Evolutionary conservation across 2,329 filamentous ascomycete genomes (phyloP).

Genomic region (Penicillium psychrosexuale): DNA sequence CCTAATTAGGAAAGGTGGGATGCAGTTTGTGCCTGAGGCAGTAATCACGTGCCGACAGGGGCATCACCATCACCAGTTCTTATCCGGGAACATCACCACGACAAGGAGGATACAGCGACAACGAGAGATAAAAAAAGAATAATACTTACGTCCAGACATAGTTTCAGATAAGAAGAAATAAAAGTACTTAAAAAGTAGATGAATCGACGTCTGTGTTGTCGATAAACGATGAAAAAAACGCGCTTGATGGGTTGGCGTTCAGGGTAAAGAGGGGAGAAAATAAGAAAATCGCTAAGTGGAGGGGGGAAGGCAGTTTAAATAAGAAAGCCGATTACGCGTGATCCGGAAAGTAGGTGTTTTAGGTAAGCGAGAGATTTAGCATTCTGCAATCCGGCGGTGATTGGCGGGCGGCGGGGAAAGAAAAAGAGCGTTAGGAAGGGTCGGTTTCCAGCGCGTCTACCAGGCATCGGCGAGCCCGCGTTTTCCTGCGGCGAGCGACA

Average conservation of each 20-base stretch:
- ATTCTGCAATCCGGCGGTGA: slow-evolving; percentile 31
- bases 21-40: slow-evolving; percentile 17
- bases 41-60: slow-evolving; percentile 27
- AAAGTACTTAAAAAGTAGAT: slow-evolving; percentile 15
- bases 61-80: slow-evolving; percentile 13
- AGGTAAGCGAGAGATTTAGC: slow-evolving; percentile 24
- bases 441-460: slow-evolving; percentile 35
- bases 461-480: slow-evolving; percentile 16
- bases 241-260: slow-evolving; percentile 8
- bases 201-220: not conserved
- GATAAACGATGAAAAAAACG: slow-evolving; percentile 18
- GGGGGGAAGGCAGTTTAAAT: slow-evolving; percentile 30
- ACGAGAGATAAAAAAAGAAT: slow-evolving; percentile 3
- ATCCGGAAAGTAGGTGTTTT: slow-evolving; percentile 21
- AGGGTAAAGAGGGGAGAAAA: slow-evolving; percentile 12
- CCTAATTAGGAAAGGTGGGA: slow-evolving; percentile 11
- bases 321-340: slow-evolving; percentile 32
- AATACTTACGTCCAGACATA: slow-evolving; percentile 45
- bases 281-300: slow-evolving; percentile 17
- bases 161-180: slow-evolving; percentile 18
- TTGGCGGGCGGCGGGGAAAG: slow-evolving; percentile 31
- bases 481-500: slow-evolving; percentile 11
- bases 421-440: slow-evolving; percentile 42
- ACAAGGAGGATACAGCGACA: not conserved
- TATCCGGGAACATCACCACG: slow-evolving; percentile 1